phyloP scores from a whole-genome alignment of 495 filamentous ascomycete genomes.

The Zalerion maritima region DNA sequence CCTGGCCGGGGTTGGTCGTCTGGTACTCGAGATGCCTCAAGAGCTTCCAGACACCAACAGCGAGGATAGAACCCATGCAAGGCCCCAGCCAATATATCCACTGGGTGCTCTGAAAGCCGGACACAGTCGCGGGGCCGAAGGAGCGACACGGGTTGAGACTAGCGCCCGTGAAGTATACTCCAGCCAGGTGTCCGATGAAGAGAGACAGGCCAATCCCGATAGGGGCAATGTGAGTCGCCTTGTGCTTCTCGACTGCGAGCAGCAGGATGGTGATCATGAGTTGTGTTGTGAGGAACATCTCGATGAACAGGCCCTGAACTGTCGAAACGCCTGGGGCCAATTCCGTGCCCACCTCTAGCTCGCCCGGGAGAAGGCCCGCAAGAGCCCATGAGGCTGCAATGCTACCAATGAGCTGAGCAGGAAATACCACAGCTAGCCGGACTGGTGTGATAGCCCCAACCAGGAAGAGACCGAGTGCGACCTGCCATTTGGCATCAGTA shows the following conservation, averaged over 20 bases:
- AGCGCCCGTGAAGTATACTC: constrained; percentile 58
- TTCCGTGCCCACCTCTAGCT: constrained; percentile 30
- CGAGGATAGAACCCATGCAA: constrained; percentile 40
- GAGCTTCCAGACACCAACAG: constrained; percentile 51
- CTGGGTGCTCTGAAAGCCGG: constrained; percentile 50
- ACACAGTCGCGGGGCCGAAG: constrained; percentile 57
- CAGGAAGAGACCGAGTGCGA: constrained; percentile 41
- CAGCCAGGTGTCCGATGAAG: constrained; percentile 37
- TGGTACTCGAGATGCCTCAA: constrained; percentile 59
- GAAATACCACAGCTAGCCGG: constrained; percentile 34
- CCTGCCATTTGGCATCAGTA: too few relatives aligned
- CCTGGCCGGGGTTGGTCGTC: constrained; percentile 45
- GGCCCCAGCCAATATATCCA: constrained; percentile 61
- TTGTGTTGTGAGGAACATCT: constrained; percentile 36
- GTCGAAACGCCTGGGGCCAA: constrained; percentile 26
- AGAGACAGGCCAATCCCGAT: constrained; percentile 38
- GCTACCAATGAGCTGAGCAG: constrained; percentile 42
- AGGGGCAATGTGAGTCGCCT: constrained; percentile 36
- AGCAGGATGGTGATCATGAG: constrained; percentile 44
- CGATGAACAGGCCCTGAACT: constrained; percentile 39
- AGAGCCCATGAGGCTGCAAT: constrained; percentile 42
- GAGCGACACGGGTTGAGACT: constrained; percentile 60
- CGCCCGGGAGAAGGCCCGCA: constrained; percentile 34
- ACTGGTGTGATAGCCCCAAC: constrained; percentile 38
- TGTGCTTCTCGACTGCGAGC: constrained; percentile 42